Evolutionary conservation across 2,329 filamentous ascomycete genomes (phyloP).

Genomic region (Pyrenophora tritici-repentis): DNA sequence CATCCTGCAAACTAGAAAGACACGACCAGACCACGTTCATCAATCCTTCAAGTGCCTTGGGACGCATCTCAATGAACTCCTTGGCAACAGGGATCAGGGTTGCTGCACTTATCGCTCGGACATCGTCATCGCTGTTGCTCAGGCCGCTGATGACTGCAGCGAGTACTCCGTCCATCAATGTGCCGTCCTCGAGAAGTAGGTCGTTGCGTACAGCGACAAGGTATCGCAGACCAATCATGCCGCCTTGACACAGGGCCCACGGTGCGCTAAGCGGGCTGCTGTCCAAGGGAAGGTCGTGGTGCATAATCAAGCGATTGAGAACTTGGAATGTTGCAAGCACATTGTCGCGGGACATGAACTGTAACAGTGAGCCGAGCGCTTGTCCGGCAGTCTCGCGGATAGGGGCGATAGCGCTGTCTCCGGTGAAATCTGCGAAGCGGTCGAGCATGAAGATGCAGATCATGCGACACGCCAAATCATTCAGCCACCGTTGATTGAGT

Average conservation of each 20-base stretch:
- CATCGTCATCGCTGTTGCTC: constrained; percentile 89
- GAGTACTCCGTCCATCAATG: constrained; percentile 91
- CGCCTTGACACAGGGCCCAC: constrained; percentile 96
- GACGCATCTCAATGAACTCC: constrained; percentile 87
- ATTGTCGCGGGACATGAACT: constrained; percentile 77
- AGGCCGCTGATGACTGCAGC: constrained; percentile 93
- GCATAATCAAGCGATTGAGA: constrained; percentile 88
- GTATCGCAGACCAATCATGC: constrained; percentile 95
- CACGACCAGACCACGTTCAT: constrained; percentile 98
- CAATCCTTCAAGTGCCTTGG: constrained; percentile 75
- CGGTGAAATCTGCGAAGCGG: constrained; percentile 96
- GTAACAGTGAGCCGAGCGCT: constrained; percentile 84
- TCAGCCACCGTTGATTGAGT: constrained; percentile 83
- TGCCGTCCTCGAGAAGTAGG: constrained; percentile 78
- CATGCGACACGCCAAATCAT: constrained; percentile 92
- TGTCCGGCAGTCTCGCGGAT: constrained; percentile 96
- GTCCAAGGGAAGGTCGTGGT: constrained; percentile 66
- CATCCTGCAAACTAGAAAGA: constrained; percentile 93
- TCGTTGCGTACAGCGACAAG: constrained; percentile 95
- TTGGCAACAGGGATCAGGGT: constrained; percentile 94
- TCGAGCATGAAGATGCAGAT: constrained; percentile 97
- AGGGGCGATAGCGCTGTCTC: constrained; percentile 93
- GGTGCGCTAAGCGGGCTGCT: constrained; percentile 64
- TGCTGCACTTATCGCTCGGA: constrained; percentile 95
- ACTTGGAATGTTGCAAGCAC: constrained; percentile 85